Base-by-base conservation (phyloP, 305 asterid species). In the Stenogyne calaminthoides region DNA sequence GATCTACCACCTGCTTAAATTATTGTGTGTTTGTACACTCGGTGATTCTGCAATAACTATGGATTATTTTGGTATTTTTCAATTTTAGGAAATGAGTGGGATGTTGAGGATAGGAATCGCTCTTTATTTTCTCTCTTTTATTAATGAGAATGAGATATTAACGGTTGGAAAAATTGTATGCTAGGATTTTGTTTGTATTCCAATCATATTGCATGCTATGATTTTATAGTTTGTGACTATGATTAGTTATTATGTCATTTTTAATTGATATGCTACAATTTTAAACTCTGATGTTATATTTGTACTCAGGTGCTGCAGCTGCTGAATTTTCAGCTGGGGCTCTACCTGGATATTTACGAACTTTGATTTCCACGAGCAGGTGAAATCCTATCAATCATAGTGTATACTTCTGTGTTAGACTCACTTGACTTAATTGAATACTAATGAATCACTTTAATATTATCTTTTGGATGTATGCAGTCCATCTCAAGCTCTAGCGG, bases 281-380 rank as follows among this genome's bases (percentile, higher is more conserved):
- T 6, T 22, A 15, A 76, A 72, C 40, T 62, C 63, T 72, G 75
- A 34, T 60, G 58, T 74, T 65, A 62, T 37, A 42, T 32, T 32
- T 32, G 36, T 32, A 44, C 79, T 68, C 88, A 95, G 99, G 98
- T 68, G 88, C 89, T 29, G 99, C 88, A 2, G 99, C 97, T 68
- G 97, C 99, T 77, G 97, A 95, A 77, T 95, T 90, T 87, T 95
- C 97, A 11, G 91, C 88, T 56, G 96, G 93, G 77, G 99, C 97
- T 60, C 81, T 95, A 75, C 98, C 99, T 74, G 84, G 82, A 83
- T 79, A 84, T 74, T 86, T 92, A 82, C 83, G 64, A 78, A 82
- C 82, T 75, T 79, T 77, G 69, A 80, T 84, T 80, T 86, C 88
- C 39, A 58, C 8, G 37, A 67, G 68, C 88, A 85, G 93, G 97